Conservation (phyloP, 208 protist species). For the Tetramitus jugosus region DNA sequence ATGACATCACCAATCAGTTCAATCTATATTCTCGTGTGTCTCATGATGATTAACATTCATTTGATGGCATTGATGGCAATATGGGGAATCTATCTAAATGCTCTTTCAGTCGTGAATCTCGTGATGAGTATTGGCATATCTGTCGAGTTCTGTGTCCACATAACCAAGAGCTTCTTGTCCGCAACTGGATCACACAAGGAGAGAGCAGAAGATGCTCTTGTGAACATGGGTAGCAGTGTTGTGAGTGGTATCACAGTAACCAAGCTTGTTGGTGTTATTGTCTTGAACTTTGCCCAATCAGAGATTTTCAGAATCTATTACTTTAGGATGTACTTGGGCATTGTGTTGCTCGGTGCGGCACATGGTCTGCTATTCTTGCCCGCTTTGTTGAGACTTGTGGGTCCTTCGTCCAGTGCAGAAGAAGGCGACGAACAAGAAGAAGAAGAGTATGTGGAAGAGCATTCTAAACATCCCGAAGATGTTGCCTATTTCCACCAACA, state of each 20-base stretch:
- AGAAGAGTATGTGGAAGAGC: no score
- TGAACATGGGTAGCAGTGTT: slow-evolving; percentile 37
- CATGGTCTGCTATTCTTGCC: slow-evolving; percentile 53
- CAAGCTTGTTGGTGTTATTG: slow-evolving; percentile 48
- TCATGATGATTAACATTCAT: slow-evolving; percentile 42
- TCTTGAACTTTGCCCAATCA: slow-evolving; percentile 43
- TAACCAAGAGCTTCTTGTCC: slow-evolving; percentile 34
- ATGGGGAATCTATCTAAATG: slow-evolving; percentile 49
- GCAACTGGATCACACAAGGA: neutral
- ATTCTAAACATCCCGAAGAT: no score
- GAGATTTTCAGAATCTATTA: slow-evolving; percentile 47
- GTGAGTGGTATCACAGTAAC: slow-evolving; percentile 50
- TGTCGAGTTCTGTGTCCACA: slow-evolving; percentile 59
- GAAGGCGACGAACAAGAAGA: no score
- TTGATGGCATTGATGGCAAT: slow-evolving; percentile 48
- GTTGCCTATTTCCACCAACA: no score
- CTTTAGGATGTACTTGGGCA: slow-evolving; percentile 52
- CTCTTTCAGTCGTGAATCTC: slow-evolving; percentile 54
- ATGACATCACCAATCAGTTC: slow-evolving; percentile 31
- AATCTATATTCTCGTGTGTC: slow-evolving; percentile 36
- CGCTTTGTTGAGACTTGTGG: slow-evolving; percentile 23
- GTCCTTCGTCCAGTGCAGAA: no score
- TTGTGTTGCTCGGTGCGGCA: slow-evolving; percentile 44
- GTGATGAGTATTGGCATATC: slow-evolving; percentile 55
- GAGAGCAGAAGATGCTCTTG: slow-evolving; percentile 9